phyloP scores from a whole-genome alignment of 2,329 filamentous ascomycete genomes.

The Teratosphaeria destructans region DNA sequence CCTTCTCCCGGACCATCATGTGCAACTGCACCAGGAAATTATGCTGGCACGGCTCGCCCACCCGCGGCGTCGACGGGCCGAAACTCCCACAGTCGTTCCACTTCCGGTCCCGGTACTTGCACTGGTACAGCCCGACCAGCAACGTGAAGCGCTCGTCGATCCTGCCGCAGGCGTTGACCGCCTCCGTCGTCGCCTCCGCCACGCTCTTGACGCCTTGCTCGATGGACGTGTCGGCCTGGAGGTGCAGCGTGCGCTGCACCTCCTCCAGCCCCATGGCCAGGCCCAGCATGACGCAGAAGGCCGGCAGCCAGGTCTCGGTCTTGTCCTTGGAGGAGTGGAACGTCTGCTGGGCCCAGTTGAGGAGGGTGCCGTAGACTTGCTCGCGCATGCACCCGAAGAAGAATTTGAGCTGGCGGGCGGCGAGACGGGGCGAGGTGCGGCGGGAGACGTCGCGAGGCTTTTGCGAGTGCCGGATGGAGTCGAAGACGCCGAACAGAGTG shows the following conservation, averaged over 20 bases:
- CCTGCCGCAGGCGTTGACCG: conserved; percentile 30
- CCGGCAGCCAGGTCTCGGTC: conserved; percentile 35
- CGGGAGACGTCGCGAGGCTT: background rate
- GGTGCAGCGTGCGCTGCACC: conserved; percentile 35
- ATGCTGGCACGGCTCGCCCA: conserved; percentile 16
- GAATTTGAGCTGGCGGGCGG: conserved; percentile 41
- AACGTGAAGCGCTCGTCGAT: conserved; percentile 37
- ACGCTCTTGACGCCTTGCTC: conserved; percentile 17
- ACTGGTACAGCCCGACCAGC: conserved; percentile 36
- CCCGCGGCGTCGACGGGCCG: conserved; percentile 29
- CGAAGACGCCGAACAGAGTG: conserved; percentile 27
- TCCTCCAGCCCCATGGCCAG: conserved; percentile 40
- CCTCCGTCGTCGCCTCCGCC: conserved; percentile 20
- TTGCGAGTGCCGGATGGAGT: conserved; percentile 27
- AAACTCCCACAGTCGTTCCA: conserved; percentile 28
- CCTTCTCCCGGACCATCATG: conserved; percentile 31
- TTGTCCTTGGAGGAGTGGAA: conserved; percentile 31
- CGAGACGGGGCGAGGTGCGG: conserved; percentile 32
- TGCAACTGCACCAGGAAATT: conserved; percentile 29
- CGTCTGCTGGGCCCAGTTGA: conserved; percentile 38
- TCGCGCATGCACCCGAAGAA: conserved; percentile 37
- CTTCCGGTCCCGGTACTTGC: conserved; percentile 36
- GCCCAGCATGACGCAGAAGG: conserved; percentile 37
- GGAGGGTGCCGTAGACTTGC: conserved; percentile 30
- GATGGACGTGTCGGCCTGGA: conserved; percentile 31